Evolutionary conservation across 1,139 yeast genomes (phyloP).

Genomic region (Hansenula anomala): DNA sequence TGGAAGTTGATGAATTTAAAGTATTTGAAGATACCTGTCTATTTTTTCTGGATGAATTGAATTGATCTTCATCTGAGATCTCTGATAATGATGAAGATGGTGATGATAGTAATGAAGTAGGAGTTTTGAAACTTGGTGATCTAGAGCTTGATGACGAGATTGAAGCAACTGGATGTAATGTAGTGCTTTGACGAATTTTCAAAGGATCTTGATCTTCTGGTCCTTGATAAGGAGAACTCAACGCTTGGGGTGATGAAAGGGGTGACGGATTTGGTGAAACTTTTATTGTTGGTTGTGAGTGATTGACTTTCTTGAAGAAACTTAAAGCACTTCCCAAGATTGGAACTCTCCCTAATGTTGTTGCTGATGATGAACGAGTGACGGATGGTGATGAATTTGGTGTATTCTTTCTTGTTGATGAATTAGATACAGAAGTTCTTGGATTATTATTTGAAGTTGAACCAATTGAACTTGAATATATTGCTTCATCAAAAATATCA

Average conservation of each 20-base stretch:
- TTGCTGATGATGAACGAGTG: slow-evolving; percentile 31
- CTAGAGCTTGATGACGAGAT: slow-evolving; percentile 3
- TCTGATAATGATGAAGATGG: slow-evolving; percentile 19
- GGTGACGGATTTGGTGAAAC: slow-evolving; percentile 1
- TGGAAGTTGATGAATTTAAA: slow-evolving; percentile 18
- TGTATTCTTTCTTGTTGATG: slow-evolving; percentile 3
- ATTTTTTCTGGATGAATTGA: slow-evolving; percentile 4
- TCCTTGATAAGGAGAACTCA: slow-evolving; percentile 3
- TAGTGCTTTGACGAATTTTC: neutral
- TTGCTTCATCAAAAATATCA: slow-evolving; percentile 70
- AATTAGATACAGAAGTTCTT: neutral
- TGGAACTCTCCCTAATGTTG: slow-evolving; percentile 22
- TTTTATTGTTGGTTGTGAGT: slow-evolving; percentile 8
- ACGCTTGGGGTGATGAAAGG: neutral
- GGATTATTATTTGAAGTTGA: slow-evolving; percentile 2
- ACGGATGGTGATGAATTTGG: slow-evolving; percentile 15
- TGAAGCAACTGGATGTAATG: slow-evolving; percentile 5
- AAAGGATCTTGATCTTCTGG: neutral
- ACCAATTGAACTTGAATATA: slow-evolving; percentile 46
- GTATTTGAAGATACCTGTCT: slow-evolving; percentile 2
- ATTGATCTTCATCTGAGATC: slow-evolving; percentile 17
- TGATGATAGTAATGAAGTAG: slow-evolving; percentile 12
- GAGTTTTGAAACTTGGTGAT: slow-evolving; percentile 5
- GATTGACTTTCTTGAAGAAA: slow-evolving; percentile 23
- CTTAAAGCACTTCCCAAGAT: slow-evolving; percentile 24